Percentiles rank a stretch among this genome's conserved stretches.
These are phyloP conservation scores for Colletotrichum cereale DNA, from an alignment of 2,329 filamentous ascomycete genomes.

Conservation along the genomic window DNA sequence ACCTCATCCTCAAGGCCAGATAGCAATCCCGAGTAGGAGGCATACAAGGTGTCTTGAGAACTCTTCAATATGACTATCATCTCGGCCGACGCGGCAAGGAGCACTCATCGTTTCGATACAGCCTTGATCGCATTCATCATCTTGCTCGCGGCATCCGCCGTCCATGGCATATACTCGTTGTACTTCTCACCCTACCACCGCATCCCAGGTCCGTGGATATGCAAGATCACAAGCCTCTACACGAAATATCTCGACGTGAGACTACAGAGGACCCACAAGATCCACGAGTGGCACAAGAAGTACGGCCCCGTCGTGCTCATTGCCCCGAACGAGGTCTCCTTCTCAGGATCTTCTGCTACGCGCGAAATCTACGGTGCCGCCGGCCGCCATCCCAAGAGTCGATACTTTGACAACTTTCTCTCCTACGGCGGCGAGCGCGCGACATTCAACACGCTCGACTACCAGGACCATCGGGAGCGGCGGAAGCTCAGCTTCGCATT, in stretches of 20 bases:
- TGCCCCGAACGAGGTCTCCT: slow-evolving; percentile 1
- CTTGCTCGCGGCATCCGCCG: too few relatives aligned
- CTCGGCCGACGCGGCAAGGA: too few relatives aligned
- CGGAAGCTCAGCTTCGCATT: background rate
- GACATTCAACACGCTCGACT: background rate
- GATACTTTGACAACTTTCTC: slow-evolving; percentile 3
- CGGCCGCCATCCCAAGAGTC: background rate
- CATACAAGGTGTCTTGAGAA: too few relatives aligned
- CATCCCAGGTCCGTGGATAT: background rate
- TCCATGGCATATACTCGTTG: too few relatives aligned
- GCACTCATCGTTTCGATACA: too few relatives aligned
- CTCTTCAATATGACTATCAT: too few relatives aligned
- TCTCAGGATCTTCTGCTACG: background rate
- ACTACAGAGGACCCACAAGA: background rate
- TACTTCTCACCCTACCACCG: background rate
- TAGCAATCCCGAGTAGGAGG: too few relatives aligned
- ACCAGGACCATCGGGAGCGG: background rate
- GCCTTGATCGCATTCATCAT: too few relatives aligned
- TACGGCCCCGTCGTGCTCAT: background rate
- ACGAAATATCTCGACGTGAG: background rate
- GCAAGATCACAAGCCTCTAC: background rate
- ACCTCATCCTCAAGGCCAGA: too few relatives aligned
- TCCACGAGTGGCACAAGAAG: background rate
- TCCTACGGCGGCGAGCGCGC: slow-evolving; percentile 6
- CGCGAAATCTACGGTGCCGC: slow-evolving; percentile 4